A percentile compares a stretch with the other conserved stretches of the same genome.
phyloP scores from a whole-genome alignment of 2,329 filamentous ascomycete species.

The Epichloe uncinata region DNA sequence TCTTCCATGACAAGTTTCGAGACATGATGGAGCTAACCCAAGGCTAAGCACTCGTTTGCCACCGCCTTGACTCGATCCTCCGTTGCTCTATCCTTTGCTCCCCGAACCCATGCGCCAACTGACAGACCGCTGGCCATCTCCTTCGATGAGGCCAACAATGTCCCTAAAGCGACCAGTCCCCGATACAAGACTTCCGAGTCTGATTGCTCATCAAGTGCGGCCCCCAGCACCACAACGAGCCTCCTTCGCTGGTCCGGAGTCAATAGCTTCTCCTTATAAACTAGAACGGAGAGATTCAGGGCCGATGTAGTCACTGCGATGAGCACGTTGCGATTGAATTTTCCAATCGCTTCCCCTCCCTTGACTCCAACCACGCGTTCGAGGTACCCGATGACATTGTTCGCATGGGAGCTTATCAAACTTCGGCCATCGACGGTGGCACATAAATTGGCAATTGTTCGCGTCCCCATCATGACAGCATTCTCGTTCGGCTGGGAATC shows the following conservation, averaged over 20 bases:
- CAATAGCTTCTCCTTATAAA: slow-evolving; percentile 32
- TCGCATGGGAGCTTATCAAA: slow-evolving; percentile 44
- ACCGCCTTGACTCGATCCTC: slow-evolving; percentile 36
- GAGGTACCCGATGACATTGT: slow-evolving; percentile 49
- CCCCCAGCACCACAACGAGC: slow-evolving; percentile 47
- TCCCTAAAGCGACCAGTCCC: slow-evolving; percentile 70
- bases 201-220: slow-evolving; percentile 49
- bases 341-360: slow-evolving; percentile 34
- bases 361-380: slow-evolving; percentile 44
- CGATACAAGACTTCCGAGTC: slow-evolving; percentile 80
- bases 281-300: slow-evolving; percentile 73
- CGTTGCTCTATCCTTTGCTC: slow-evolving; percentile 27
- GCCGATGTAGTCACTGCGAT: slow-evolving; percentile 71
- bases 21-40: background rate
- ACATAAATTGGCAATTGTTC: slow-evolving; percentile 75
- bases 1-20: background rate
- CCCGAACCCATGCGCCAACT: slow-evolving; percentile 26
- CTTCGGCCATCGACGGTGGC: slow-evolving; percentile 56
- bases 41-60: slow-evolving; percentile 29
- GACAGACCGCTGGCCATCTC: slow-evolving; percentile 29
- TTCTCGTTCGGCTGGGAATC: slow-evolving; percentile 55
- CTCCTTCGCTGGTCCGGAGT: slow-evolving; percentile 19
- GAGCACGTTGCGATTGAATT: slow-evolving; percentile 62
- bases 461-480: slow-evolving; percentile 75
- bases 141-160: slow-evolving; percentile 43